Conservation (phyloP, 1,139 yeast genomes). For the Yamadazyma conglobata region DNA sequence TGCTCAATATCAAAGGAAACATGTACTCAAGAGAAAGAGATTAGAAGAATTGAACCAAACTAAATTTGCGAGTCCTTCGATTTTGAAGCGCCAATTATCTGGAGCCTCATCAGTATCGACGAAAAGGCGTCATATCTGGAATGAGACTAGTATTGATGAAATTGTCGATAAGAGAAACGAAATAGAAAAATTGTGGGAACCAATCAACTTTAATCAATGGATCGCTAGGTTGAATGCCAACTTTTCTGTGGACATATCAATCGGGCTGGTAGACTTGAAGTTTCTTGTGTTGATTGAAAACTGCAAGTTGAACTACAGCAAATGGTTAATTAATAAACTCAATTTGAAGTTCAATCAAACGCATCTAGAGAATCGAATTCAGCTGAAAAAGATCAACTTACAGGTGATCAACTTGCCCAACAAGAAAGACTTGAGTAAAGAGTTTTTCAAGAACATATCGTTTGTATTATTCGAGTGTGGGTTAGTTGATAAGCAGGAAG, state of each 20-base stretch:
- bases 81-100: constrained; percentile 21
- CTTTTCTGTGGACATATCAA: constrained; percentile 20
- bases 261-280: constrained; percentile 21
- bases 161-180: constrained; percentile 29
- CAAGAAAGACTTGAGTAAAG: constrained; percentile 29
- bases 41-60: constrained; percentile 42
- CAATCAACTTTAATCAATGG: constrained; percentile 30
- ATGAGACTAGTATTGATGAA: constrained; percentile 16
- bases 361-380: constrained; percentile 25
- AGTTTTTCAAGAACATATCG: constrained; percentile 35
- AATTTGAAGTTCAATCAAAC: constrained; percentile 26
- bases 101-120: constrained; percentile 15
- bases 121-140: constrained; percentile 16
- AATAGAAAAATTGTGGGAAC: constrained; percentile 39
- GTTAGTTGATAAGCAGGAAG: constrained; percentile 18
- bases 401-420: constrained; percentile 38
- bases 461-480: constrained; percentile 50
- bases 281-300: constrained; percentile 43
- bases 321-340: constrained; percentile 46
- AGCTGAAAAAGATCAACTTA: constrained; percentile 23
- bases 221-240: constrained; percentile 21
- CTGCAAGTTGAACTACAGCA: constrained; percentile 40
- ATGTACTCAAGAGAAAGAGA: constrained; percentile 26
- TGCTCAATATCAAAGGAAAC: constrained; percentile 18
- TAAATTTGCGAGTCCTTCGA: constrained; percentile 22